These are phyloP conservation scores for Penicillium chermesinum DNA, from an alignment of 495 filamentous ascomycete genomes.

Conservation along the genomic window DNA sequence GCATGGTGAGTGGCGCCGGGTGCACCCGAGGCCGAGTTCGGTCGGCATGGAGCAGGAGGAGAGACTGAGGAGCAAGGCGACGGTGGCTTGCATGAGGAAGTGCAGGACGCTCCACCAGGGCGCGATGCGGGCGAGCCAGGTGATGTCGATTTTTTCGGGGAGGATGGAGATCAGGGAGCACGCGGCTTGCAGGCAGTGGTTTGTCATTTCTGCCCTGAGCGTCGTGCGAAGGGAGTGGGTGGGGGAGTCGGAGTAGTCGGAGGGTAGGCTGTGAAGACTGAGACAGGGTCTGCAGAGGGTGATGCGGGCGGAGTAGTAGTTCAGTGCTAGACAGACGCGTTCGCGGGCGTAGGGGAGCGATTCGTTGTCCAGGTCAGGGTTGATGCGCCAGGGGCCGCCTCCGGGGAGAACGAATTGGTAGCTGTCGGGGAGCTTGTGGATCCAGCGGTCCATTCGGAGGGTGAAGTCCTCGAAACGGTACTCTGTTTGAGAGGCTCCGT, in stretches of 20 bases:
- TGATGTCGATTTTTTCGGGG: constrained; percentile 30
- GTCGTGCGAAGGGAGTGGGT: constrained; percentile 32
- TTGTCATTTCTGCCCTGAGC: constrained; percentile 48
- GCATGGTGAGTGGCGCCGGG: constrained; percentile 5
- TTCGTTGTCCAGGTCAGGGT: constrained; percentile 13
- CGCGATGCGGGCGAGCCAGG: constrained; percentile 41
- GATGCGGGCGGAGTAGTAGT: constrained; percentile 52
- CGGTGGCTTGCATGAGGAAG: constrained; percentile 57
- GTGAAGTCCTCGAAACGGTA: constrained; percentile 42
- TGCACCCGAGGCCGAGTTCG: neutral
- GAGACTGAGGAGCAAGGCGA: constrained; percentile 52
- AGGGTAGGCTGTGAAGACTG: constrained; percentile 1
- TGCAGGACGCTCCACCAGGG: constrained; percentile 63
- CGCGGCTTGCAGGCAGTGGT: constrained; percentile 52
- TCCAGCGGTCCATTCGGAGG: constrained; percentile 48
- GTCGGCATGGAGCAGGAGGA: constrained; percentile 20
- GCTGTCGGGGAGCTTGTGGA: constrained; percentile 35
- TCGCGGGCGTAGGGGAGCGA: constrained; percentile 16
- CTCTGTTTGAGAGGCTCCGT: constrained; percentile 48
- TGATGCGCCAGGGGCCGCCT: constrained; percentile 15
- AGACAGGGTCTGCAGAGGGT: constrained; percentile 58
- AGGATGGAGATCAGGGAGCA: constrained; percentile 48
- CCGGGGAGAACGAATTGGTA: constrained; percentile 42
- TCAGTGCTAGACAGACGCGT: constrained; percentile 43
- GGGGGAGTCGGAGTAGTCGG: neutral